Evolutionary conservation across 306 rosid genomes (phyloP), one percentile per base, ranked within the genome.

Genomic region (Ochetophila trinervis): DNA sequence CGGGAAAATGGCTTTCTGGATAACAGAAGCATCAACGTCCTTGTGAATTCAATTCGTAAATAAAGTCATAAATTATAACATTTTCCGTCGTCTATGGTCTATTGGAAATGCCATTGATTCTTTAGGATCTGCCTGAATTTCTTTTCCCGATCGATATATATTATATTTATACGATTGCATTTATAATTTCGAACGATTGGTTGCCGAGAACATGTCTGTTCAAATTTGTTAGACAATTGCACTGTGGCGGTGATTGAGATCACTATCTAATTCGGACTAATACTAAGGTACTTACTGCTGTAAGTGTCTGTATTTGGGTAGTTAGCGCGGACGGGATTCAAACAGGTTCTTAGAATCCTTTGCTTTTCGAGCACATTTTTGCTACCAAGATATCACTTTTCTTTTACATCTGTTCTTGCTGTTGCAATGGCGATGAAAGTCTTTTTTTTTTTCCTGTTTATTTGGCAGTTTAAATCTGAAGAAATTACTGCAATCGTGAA

Each of bases 401-500:
- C 47, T 16, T 49, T 17, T 51, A 16, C 4, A 16, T 34, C 2
- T 0, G 3, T n/a, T 62, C 24, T 70, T 14, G 40, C 49, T 58
- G 48, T 24, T 6, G 65, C 48, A 20, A 3, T 20, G 8, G 34
- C 44, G 58, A 18, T 52, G 16, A 44, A 22, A 8, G 2, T 50
- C 9, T 2, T 18, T 2, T 36, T 60, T 21, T 30, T 60, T 6
- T 36, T 66, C 32, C 42, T 47, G 9, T 23, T 34, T 22, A 5
- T 68, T 11, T 49, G 66, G 62, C 80, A 80, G 90, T 82, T 70
- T 53, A 79, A 77, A 60, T 76, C 79, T 8, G 68, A 79, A 36
- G 87, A 85, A 73, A 57, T 85, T 54, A 16, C 17, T 49, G 90
- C 77, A 35, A 76, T 85, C 63, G 62, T 40, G 18, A 79, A 79